Evolutionary conservation across 257 asterid species (phyloP).

Genomic region (Lycium ferocissimum): DNA sequence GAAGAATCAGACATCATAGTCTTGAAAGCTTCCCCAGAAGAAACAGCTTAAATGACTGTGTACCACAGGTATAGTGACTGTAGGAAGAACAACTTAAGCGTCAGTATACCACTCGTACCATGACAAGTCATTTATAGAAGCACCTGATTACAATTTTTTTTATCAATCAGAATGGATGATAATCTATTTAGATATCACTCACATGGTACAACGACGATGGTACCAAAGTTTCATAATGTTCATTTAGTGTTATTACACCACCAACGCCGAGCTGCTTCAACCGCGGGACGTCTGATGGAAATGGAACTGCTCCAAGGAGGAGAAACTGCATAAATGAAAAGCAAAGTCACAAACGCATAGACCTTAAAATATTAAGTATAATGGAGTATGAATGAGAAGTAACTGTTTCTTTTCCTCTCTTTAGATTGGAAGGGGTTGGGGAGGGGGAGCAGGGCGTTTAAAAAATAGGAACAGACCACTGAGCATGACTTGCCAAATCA

Average conservation of each 20-base stretch:
- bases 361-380: neutral
- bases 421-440: neutral
- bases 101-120: too few relatives aligned
- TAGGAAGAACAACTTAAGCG: too few relatives aligned
- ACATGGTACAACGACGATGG: conserved; percentile 85
- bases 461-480: neutral
- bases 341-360: neutral
- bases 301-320: conserved; percentile 94
- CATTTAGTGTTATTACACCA: conserved; percentile 92
- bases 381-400: too few relatives aligned
- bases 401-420: neutral
- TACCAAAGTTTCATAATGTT: conserved; percentile 92
- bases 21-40: neutral
- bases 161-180: neutral
- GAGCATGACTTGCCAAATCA: neutral
- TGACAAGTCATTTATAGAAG: too few relatives aligned
- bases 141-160: too few relatives aligned
- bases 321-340: conserved; percentile 58
- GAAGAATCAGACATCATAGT: neutral
- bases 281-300: conserved; percentile 84
- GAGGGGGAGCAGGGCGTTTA: neutral
- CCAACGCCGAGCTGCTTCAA: conserved; percentile 96
- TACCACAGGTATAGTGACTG: neutral
- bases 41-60: neutral
- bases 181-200: conserved; percentile 40